These are phyloP conservation scores for Trypethelium eluteriae DNA, from an alignment of 495 filamentous ascomycete species.

Conservation along the genomic window DNA sequence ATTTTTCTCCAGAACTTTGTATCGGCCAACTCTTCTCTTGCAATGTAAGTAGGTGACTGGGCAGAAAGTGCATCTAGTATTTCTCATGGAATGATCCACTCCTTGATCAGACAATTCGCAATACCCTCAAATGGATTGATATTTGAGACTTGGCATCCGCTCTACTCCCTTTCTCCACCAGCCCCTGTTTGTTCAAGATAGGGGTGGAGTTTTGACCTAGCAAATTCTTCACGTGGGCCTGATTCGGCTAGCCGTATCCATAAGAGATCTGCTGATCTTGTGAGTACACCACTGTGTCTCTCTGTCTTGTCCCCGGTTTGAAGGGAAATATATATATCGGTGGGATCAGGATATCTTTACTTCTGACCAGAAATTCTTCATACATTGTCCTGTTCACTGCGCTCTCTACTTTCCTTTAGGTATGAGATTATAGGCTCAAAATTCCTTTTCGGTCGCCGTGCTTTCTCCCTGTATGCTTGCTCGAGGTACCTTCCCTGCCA, in stretches of 20 bases:
- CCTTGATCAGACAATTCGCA: background rate
- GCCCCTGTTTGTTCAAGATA: background rate
- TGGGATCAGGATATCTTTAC: too few species aligned
- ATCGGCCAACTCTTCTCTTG: background rate
- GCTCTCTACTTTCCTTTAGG: background rate
- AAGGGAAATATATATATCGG: too few species aligned
- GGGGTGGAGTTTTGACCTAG: background rate
- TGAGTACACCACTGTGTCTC: too few species aligned
- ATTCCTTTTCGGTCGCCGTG: background rate
- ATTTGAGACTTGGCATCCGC: background rate
- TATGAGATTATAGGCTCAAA: background rate
- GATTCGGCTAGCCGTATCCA: too few species aligned
- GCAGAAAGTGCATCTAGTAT: background rate
- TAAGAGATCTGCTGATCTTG: too few species aligned
- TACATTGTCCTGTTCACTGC: background rate
- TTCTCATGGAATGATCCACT: background rate
- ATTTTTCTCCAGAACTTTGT: background rate
- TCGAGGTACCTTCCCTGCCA: constrained; percentile 5
- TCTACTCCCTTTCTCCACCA: background rate
- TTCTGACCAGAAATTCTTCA: too few species aligned
- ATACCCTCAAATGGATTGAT: background rate
- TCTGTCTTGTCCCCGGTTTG: too few species aligned
- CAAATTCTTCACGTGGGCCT: too few species aligned
- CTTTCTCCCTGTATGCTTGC: background rate
- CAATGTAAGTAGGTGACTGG: background rate